These are phyloP conservation scores for Solanum paucissectum DNA, from an alignment of 257 asterid genomes.

Conservation along the genomic window DNA sequence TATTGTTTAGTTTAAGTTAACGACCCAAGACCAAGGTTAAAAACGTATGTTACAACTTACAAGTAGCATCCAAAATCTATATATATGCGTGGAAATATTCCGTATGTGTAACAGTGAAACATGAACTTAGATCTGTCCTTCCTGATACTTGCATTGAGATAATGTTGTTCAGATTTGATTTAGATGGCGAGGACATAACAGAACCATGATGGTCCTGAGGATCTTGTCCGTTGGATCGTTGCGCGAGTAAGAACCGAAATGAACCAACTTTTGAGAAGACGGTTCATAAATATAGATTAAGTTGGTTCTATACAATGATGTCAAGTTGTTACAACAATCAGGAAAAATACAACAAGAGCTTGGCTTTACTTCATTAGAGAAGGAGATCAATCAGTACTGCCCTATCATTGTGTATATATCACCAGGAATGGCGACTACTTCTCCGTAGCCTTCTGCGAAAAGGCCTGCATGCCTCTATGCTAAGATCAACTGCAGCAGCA, in stretches of 20 bases:
- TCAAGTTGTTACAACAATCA: neutral
- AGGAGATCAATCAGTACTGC: neutral
- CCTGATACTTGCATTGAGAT: neutral
- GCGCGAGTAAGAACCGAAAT: neutral
- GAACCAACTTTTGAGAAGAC: neutral
- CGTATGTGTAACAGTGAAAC: neutral
- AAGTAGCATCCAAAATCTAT: neutral
- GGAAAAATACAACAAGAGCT: neutral
- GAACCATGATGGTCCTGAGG: neutral
- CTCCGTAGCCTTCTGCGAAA: constrained; percentile 57
- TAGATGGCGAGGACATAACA: neutral
- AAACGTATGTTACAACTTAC: neutral
- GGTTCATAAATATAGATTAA: neutral
- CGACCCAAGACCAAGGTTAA: neutral
- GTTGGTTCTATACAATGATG: neutral
- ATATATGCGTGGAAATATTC: neutral
- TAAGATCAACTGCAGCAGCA: constrained; percentile 91
- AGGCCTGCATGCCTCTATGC: constrained; percentile 82
- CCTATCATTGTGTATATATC: constrained; percentile 5
- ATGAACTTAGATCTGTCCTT: neutral
- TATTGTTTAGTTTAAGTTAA: neutral
- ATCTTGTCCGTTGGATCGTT: neutral
- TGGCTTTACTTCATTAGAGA: neutral
- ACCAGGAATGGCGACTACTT: constrained; percentile 64
- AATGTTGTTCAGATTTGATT: neutral